A percentile compares a stretch with the other conserved stretches of the same genome.
These are phyloP conservation scores for Kodamaea kaohsiungensis DNA, from an alignment of 805 yeast species.

Conservation along the genomic window DNA sequence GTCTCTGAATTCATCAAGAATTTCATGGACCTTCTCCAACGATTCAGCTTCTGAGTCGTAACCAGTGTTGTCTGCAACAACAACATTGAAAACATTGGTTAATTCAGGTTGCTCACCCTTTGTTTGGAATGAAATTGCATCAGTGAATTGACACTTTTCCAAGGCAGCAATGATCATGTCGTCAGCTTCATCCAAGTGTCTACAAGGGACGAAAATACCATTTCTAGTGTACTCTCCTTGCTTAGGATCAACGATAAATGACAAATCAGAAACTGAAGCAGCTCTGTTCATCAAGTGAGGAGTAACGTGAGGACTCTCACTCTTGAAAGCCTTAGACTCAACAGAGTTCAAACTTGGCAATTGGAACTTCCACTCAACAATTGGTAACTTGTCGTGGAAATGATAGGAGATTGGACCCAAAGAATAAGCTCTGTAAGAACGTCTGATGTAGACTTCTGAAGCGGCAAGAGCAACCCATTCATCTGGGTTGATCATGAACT, in stretches of 20 bases:
- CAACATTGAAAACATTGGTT: conserved; percentile 81
- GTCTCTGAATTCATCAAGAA: conserved; percentile 65
- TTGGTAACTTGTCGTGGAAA: conserved; percentile 57
- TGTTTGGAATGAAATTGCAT: conserved; percentile 37
- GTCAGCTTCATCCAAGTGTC: conserved; percentile 87
- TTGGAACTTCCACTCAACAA: conserved; percentile 86
- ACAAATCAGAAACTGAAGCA: conserved; percentile 88
- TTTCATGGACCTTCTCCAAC: conserved; percentile 59
- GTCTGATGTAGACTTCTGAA: conserved; percentile 92
- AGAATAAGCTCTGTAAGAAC: conserved; percentile 96
- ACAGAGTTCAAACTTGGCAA: conserved; percentile 73
- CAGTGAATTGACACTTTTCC: conserved; percentile 60
- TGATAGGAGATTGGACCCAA: conserved; percentile 74
- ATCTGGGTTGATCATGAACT: conserved; percentile 81
- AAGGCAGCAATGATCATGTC: conserved; percentile 76
- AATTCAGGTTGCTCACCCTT: conserved; percentile 40
- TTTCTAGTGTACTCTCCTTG: conserved; percentile 66
- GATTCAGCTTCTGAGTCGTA: conserved; percentile 70
- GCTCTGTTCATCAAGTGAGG: conserved; percentile 67
- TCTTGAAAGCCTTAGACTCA: conserved; percentile 60
- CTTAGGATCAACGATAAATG: conserved; percentile 71
- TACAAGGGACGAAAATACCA: conserved; percentile 80
- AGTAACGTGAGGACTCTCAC: conserved; percentile 27
- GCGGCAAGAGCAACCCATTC: conserved; percentile 94
- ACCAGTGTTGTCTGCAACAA: conserved; percentile 73